phyloP scores from a whole-genome alignment of 305 asterid species.

The Fraxinus sp. region DNA sequence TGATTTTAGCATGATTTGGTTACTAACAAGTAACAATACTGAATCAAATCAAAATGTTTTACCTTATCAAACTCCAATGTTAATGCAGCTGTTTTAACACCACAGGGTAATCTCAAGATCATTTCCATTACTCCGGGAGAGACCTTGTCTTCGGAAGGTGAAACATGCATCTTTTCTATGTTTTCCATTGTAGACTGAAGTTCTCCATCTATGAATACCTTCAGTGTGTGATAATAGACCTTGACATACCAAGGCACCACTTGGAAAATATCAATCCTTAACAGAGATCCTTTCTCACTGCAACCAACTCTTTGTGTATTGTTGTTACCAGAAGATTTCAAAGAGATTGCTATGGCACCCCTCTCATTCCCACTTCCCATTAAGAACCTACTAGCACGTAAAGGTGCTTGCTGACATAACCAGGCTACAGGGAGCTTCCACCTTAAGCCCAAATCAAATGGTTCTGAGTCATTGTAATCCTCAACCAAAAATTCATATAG shows the following conservation, averaged over 20 bases:
- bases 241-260: slow-evolving; percentile 99
- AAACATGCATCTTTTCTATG: slow-evolving; percentile 62
- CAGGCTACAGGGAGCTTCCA: slow-evolving; percentile 82
- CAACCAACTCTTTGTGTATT: slow-evolving; percentile 26
- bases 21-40: not conserved
- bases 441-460: slow-evolving; percentile 70
- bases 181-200: slow-evolving; percentile 47
- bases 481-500: slow-evolving; percentile 63
- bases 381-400: slow-evolving; percentile 74
- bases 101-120: slow-evolving; percentile 68
- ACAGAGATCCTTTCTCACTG: slow-evolving; percentile 45
- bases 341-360: slow-evolving; percentile 86
- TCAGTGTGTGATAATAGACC: slow-evolving; percentile 80
- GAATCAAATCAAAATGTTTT: not conserved
- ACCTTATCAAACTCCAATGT: slow-evolving; percentile 97
- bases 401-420: slow-evolving; percentile 80
- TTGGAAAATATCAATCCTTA: slow-evolving; percentile 77
- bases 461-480: slow-evolving; percentile 48
- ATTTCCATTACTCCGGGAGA: slow-evolving; percentile 92
- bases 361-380: slow-evolving; percentile 98
- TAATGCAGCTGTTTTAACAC: slow-evolving; percentile 67
- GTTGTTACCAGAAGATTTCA: slow-evolving; percentile 53
- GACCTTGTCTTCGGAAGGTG: slow-evolving; percentile 95
- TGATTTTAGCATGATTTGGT: not conserved
- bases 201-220: slow-evolving; percentile 65